Conservation (phyloP, 495 filamentous ascomycete species). For the Choiromyces venosus region DNA sequence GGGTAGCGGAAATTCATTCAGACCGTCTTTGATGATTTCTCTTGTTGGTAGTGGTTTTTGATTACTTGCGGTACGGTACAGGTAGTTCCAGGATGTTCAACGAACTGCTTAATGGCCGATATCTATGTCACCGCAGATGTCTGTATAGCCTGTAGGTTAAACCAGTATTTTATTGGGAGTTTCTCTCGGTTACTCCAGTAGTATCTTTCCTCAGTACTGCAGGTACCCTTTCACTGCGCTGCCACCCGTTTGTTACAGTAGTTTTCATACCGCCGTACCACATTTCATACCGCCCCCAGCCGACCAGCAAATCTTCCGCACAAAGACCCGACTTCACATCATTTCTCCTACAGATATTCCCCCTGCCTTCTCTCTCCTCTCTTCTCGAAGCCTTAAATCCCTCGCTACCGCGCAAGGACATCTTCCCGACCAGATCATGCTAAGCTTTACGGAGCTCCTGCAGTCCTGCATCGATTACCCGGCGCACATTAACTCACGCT, state of each 20-base stretch:
- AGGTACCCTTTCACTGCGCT: not conserved
- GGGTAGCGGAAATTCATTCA: no score
- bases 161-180: no score
- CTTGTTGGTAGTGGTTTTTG: no score
- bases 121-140: no score
- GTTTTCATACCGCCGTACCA: not conserved
- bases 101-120: no score
- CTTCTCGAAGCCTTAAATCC: not conserved
- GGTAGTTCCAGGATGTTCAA: no score
- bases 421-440: not conserved
- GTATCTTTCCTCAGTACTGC: no score
- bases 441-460: not conserved
- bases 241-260: not conserved
- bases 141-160: no score
- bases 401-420: not conserved
- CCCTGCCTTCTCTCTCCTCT: not conserved
- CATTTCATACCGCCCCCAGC: not conserved
- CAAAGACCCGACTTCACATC: not conserved
- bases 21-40: no score
- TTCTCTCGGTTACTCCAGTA: no score
- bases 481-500: not conserved
- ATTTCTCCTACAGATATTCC: not conserved
- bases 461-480: not conserved
- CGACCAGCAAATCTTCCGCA: not conserved
- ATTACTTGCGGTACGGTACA: no score